Evolutionary conservation across 441 rosid species (phyloP), one percentile per base, ranked within the genome.

Genomic region (Erodium texanum): DNA sequence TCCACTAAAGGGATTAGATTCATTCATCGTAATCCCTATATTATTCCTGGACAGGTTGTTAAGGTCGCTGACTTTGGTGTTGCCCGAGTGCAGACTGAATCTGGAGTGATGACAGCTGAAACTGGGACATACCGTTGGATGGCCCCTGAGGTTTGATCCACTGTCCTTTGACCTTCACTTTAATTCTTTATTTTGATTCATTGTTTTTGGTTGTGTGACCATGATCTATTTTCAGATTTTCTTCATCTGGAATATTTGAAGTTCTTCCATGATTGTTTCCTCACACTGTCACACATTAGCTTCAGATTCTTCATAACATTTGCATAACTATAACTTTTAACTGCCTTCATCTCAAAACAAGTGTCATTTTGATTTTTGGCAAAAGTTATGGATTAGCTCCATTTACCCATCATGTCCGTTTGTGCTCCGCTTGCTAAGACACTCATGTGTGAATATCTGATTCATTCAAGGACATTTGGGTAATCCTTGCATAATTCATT

Each of bases 61-160:
- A 86, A 87, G 76, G 90, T 87, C 73, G 90, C 93, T 38, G 93
- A 87, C 78, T 87, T 87, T 74, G 93, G 93, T 64, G 93, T 85
- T 67, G 89, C 90, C 67, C 81, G 90, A 72, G 90, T 87, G 77
- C 86, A 82, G 78, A 70, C 86, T 70, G 78, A 84, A 62, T 79
- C 86, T 67, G 90, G 90, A 27, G 90, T 87, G 64, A 86, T 87
- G 93, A 87, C 93, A 34, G 90, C 93, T 74, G 90, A 87, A 86
- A 87, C 89, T 62, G 93, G 93, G 71, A 87, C 93, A 22, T 87
- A 87, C 80, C 85, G 90, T 41, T 87, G 93, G 90, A 87, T 87
- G 90, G 90, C 90, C 74, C 90, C 90, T 27, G 93, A 87, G 86
- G 93, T 85, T 24, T 19, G 65, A 74, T 74, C 65, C 19, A 59